A percentile compares a stretch with the other conserved stretches of the same genome.
Conservation (phyloP, 2,329 filamentous ascomycete species). For the Periconia sp. region DNA sequence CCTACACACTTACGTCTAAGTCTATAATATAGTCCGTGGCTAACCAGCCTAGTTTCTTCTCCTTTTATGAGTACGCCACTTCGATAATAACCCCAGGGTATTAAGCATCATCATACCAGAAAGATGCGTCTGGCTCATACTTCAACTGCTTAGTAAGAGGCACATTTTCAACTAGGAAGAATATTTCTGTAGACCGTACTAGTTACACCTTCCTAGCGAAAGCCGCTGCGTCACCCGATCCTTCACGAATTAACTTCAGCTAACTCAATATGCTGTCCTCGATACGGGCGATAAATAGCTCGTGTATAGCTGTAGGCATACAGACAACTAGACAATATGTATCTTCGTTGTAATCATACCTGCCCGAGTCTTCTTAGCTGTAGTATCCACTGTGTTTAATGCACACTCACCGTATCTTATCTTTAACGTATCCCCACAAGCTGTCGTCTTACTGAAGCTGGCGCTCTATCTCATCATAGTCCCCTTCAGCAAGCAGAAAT, state of each 20-base stretch:
- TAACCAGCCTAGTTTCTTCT: no score
- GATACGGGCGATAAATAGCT: constrained; percentile 16
- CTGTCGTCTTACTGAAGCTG: constrained; percentile 9
- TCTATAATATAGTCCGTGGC: no score
- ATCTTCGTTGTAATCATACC: constrained; percentile 21
- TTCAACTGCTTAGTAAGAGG: constrained; percentile 16
- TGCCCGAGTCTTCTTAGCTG: constrained; percentile 7
- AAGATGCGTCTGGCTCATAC: constrained; percentile 23
- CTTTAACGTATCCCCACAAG: neutral
- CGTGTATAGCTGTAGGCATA: constrained; percentile 23
- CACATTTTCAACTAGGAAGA: constrained; percentile 5
- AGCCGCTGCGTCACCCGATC: constrained; percentile 12
- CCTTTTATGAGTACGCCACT: no score
- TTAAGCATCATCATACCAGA: constrained; percentile 21
- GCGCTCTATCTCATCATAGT: constrained; percentile 15
- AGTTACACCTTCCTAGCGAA: constrained; percentile 23
- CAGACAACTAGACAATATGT: constrained; percentile 16
- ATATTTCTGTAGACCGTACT: constrained; percentile 18
- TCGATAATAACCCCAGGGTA: constrained; percentile 5
- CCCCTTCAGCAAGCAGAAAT: constrained; percentile 9
- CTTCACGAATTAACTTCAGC: constrained; percentile 18
- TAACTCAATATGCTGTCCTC: constrained; percentile 21
- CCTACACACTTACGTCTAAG: no score
- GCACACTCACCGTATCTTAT: constrained; percentile 9
- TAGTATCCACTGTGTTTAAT: constrained; percentile 9